Evolutionary conservation across 306 rosid genomes (phyloP).

Genomic region (Ochetophila trinervis): DNA sequence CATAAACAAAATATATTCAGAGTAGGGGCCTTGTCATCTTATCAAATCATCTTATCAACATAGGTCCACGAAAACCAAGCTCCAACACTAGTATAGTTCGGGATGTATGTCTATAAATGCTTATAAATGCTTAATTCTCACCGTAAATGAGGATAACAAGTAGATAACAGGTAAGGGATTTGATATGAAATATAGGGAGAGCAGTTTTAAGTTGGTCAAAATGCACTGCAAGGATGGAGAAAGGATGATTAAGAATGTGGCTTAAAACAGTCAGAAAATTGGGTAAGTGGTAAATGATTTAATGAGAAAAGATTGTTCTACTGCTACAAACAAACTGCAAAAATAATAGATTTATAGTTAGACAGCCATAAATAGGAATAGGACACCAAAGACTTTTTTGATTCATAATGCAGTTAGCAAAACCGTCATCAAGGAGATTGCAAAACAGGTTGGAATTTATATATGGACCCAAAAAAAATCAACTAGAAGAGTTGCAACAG

Average conservation of each 20-base stretch:
- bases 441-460: constrained; percentile 1
- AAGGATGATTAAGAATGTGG: not conserved
- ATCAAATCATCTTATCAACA: not conserved
- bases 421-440: constrained; percentile 5
- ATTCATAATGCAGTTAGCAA: not conserved
- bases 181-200: not conserved
- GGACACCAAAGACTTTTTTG: not conserved
- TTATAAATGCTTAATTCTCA: not conserved
- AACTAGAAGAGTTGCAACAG: not conserved
- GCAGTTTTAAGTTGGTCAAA: not conserved
- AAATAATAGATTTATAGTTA: too few species aligned
- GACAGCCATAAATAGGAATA: not conserved
- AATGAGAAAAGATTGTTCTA: not conserved
- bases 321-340: not conserved
- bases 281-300: not conserved
- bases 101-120: too few species aligned
- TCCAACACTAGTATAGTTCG: too few species aligned
- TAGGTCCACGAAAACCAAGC: not conserved
- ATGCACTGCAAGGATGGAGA: not conserved
- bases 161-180: not conserved
- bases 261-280: not conserved
- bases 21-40: not conserved
- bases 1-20: not conserved
- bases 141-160: not conserved
- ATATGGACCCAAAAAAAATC: not conserved